These are phyloP conservation scores for Coniochaeta sp. DNA, from an alignment of 2,329 filamentous ascomycete genomes.

Conservation along the genomic window DNA sequence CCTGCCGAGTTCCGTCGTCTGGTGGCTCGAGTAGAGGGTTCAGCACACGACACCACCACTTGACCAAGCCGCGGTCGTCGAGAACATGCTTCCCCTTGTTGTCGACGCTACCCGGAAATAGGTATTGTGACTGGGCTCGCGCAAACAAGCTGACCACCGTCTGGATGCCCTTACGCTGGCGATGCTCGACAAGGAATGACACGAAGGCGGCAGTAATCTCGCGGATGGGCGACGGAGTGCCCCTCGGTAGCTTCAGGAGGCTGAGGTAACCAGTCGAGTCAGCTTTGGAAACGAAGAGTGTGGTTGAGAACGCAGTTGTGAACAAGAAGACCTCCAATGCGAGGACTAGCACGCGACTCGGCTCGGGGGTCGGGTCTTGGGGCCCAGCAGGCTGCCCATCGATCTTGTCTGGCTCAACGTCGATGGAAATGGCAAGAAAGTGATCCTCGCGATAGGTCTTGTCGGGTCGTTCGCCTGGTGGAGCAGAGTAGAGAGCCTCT, in stretches of 20 bases:
- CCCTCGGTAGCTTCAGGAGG: constrained; percentile 53
- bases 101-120: constrained; percentile 87
- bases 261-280: constrained; percentile 88
- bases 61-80: constrained; percentile 81
- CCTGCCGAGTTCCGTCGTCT: constrained; percentile 20
- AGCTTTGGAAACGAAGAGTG: constrained; percentile 91
- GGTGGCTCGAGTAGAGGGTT: constrained; percentile 61
- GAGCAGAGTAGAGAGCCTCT: constrained; percentile 70
- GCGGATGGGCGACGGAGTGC: constrained; percentile 65
- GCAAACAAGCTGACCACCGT: constrained; percentile 87
- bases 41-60: constrained; percentile 90
- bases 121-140: constrained; percentile 82
- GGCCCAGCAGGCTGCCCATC: not conserved
- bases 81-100: constrained; percentile 83
- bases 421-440: constrained; percentile 51
- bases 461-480: constrained; percentile 63
- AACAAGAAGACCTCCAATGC: constrained; percentile 87
- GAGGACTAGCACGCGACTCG: constrained; percentile 59
- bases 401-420: constrained; percentile 10
- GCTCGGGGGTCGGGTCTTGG: constrained; percentile 13
- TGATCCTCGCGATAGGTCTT: constrained; percentile 83
- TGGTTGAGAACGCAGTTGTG: constrained; percentile 70
- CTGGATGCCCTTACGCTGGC: constrained; percentile 56
- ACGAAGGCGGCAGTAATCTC: constrained; percentile 70
- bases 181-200: constrained; percentile 60